phyloP scores from a whole-genome alignment of 2,329 filamentous ascomycete genomes.

The Catunica adiposa region DNA sequence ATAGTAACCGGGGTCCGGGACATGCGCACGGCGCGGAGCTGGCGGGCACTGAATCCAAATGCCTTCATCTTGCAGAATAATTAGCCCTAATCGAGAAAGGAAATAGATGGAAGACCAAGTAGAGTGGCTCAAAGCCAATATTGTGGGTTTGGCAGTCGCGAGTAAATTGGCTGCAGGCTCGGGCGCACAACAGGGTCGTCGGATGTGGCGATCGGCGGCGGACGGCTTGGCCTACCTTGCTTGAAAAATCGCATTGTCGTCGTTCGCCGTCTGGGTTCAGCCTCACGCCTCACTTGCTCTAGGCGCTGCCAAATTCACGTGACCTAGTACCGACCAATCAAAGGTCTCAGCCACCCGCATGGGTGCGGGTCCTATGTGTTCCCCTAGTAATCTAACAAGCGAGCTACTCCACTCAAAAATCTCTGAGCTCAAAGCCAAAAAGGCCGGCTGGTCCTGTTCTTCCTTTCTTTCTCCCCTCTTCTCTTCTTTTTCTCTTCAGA shows the following conservation, averaged over 20 bases:
- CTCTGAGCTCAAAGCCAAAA: constrained; percentile 15
- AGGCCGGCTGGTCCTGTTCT: constrained; percentile 6
- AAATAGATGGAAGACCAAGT: background rate
- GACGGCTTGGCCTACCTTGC: background rate
- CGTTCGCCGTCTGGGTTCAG: constrained; percentile 6
- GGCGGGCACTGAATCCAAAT: constrained; percentile 18
- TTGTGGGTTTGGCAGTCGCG: background rate
- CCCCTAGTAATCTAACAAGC: constrained; percentile 5
- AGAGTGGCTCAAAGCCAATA: background rate
- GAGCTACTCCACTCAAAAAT: constrained; percentile 14
- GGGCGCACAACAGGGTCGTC: background rate
- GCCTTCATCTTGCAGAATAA: constrained; percentile 12
- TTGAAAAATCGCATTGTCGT: background rate
- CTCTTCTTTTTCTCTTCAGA: constrained; percentile 19
- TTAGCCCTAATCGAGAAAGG: background rate
- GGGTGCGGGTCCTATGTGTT: constrained; percentile 2
- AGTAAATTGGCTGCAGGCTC: background rate
- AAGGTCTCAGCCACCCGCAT: constrained; percentile 6
- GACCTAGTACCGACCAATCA: constrained; percentile 2
- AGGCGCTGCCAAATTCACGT: constrained; percentile 2
- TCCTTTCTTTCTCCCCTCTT: constrained; percentile 14
- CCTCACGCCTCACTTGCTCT: constrained; percentile 13
- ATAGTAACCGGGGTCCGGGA: constrained; percentile 15
- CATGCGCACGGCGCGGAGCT: constrained; percentile 22
- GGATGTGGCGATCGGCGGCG: background rate